Evolutionary conservation across 306 rosid species (phyloP).

Genomic region (Prunus salicina): DNA sequence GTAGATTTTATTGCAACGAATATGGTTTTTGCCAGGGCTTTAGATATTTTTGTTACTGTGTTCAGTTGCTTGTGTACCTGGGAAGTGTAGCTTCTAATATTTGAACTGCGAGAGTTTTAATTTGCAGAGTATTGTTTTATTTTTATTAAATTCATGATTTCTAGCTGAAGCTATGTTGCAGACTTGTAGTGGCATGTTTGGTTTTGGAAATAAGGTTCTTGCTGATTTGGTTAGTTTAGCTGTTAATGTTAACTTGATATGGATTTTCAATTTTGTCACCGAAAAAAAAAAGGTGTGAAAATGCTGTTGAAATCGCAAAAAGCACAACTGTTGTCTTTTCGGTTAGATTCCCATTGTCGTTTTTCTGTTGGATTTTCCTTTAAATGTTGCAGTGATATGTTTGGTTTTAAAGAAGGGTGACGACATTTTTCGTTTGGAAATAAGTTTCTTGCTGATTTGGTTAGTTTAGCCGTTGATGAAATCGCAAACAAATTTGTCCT

Average conservation of each 20-base stretch:
- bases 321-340: background rate
- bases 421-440: too few relatives aligned
- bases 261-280: background rate
- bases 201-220: background rate
- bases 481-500: background rate
- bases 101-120: background rate
- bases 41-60: background rate
- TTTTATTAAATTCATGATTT: background rate
- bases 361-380: slow-evolving; percentile 1
- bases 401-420: too few relatives aligned
- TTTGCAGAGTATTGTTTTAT: background rate
- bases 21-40: background rate
- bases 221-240: background rate
- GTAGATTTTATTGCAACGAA: background rate
- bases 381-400: too few relatives aligned
- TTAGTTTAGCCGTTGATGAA: background rate
- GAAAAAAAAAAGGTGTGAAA: background rate
- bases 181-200: background rate
- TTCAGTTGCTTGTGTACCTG: background rate
- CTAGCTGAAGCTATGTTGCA: background rate
- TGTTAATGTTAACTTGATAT: background rate
- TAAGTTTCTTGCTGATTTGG: too few relatives aligned
- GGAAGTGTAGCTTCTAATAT: background rate
- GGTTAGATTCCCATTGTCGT: background rate
- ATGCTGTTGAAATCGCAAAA: background rate